Evolutionary conservation across 2,329 filamentous ascomycete species (phyloP), one percentile per base, ranked within the genome.

Genomic region (Paraphoma chrysanthemicola): DNA sequence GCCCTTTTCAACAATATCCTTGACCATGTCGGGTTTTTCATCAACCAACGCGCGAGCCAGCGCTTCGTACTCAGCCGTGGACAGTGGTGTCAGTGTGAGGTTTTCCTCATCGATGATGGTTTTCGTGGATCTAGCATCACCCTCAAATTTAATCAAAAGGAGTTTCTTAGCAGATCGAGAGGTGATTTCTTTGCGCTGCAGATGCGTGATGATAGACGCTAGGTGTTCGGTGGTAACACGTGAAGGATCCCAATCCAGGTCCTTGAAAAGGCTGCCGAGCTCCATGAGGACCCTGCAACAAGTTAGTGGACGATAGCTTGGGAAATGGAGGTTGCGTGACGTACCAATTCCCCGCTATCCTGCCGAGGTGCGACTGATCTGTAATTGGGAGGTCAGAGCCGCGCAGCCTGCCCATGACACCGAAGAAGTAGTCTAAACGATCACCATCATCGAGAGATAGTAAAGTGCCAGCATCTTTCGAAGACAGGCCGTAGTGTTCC

Each of bases 401-500:
- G 12, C 59, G 80, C 30, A 81, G 60, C 12, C 30, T 23, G 11
- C 17, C 66, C 16, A 91, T 80, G 0, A 92, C 85, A 28, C 86
- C 83, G 69, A 90, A 88, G 70, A 93, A 96, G 75, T 93, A 97
- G 64, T 97, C 89, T 4, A 95, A 79, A 42, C 93, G 85, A 7
- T 88, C 88, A 7, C 93, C 93, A 52, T 90, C 86, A 60, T 98
- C 91, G 0, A 96, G 80, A 7, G 86, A 84, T 45, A 93, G 83
- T 33, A 99, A 80, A 0, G 93, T 90, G 62, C 91, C 85, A 1
- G 94, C 93, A 69, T 99, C 95, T 72, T 95, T 95, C 7, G 86
- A 74, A 0, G 88, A 90, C 11, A 99, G 80, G 0, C 86, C 86
- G 67, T 91, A 93, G n/a, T 73, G 71, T 6, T 75, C 64, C 1